Conservation (phyloP, 2,329 filamentous ascomycete species). For the Dothistroma septosporum region DNA sequence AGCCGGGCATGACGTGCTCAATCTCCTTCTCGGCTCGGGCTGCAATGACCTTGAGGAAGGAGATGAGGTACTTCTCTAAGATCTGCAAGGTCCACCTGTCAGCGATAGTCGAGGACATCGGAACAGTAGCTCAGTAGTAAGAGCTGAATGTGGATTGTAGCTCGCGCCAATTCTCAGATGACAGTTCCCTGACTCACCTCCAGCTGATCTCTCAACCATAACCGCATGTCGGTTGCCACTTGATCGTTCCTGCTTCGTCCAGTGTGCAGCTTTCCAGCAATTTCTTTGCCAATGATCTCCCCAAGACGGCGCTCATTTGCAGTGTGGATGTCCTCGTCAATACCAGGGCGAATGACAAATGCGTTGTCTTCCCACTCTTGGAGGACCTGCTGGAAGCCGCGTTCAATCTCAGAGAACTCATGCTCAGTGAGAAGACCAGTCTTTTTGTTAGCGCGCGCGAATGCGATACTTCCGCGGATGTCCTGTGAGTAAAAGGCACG, state of each 20-base stretch:
- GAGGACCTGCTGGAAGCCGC: conserved; percentile 59
- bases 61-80: conserved; percentile 65
- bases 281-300: conserved; percentile 81
- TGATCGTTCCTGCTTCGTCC: conserved; percentile 83
- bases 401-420: conserved; percentile 71
- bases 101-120: too few species aligned
- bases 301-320: conserved; percentile 55
- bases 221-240: conserved; percentile 81
- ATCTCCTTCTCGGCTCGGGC: conserved; percentile 69
- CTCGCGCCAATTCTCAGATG: too few species aligned
- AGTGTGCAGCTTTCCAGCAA: conserved; percentile 88
- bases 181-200: conserved; percentile 20
- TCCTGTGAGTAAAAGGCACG: conserved; percentile 74
- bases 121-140: too few species aligned
- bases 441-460: conserved; percentile 73
- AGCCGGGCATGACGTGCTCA: conserved; percentile 77
- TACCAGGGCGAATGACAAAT: conserved; percentile 45
- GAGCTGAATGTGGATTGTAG: too few species aligned
- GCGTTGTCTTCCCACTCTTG: conserved; percentile 46
- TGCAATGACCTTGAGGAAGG: conserved; percentile 66
- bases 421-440: conserved; percentile 66
- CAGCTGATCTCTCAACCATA: conserved; percentile 79
- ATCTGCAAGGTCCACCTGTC: conserved; percentile 32
- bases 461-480: conserved; percentile 75
- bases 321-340: conserved; percentile 54